Conservation (phyloP, 2,329 filamentous ascomycete species). For the Aspergillus fijiensis region DNA sequence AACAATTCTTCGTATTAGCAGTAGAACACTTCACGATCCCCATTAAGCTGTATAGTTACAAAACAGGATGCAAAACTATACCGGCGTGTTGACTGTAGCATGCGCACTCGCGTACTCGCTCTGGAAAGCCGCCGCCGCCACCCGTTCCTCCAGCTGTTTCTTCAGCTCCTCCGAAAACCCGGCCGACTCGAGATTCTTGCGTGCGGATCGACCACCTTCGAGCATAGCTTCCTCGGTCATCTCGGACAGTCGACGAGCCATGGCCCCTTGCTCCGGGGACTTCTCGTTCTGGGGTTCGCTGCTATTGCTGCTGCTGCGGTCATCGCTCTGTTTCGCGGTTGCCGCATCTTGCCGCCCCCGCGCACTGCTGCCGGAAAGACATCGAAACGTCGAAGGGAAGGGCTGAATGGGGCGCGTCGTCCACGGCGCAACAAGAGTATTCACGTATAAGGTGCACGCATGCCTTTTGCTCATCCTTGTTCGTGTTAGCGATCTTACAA, state of each 20-base stretch:
- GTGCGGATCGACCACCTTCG: constrained; percentile 54
- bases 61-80: constrained; percentile 24
- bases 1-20: background rate
- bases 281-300: constrained; percentile 17
- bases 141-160: constrained; percentile 57
- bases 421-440: constrained; percentile 14
- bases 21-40: background rate
- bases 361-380: constrained; percentile 21
- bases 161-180: constrained; percentile 64
- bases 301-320: background rate
- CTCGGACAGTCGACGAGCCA: constrained; percentile 57
- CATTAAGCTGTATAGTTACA: background rate
- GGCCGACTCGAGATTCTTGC: constrained; percentile 59
- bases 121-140: constrained; percentile 56
- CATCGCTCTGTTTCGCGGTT: constrained; percentile 16
- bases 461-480: constrained; percentile 24
- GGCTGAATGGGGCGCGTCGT: constrained; percentile 8
- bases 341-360: constrained; percentile 27
- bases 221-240: constrained; percentile 62
- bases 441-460: constrained; percentile 18
- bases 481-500: background rate
- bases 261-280: constrained; percentile 51
- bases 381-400: constrained; percentile 7
- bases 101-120: constrained; percentile 55
- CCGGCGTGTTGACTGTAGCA: constrained; percentile 54